Conservation (phyloP, 495 filamentous ascomycete genomes). For the Aspergillus homomorphus region DNA sequence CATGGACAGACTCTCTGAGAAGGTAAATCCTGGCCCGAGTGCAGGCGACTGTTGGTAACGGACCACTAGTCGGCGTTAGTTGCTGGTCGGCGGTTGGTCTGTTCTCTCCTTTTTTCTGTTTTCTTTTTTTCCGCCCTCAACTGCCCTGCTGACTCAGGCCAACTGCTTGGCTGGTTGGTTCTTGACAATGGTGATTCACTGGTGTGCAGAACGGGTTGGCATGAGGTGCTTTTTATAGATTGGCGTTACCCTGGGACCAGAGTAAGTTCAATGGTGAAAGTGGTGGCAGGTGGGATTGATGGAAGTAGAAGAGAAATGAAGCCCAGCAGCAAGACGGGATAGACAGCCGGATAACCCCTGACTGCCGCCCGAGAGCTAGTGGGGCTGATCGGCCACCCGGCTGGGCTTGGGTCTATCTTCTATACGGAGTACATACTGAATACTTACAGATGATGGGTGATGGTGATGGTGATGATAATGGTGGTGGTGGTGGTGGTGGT, state of each 20-base stretch:
- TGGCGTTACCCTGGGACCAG: not conserved
- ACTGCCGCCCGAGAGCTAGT: not conserved
- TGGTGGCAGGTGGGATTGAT: not conserved
- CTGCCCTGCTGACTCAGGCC: not conserved
- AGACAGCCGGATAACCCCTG: not conserved
- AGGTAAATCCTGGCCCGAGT: not conserved
- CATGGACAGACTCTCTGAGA: not conserved
- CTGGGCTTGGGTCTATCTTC: not conserved
- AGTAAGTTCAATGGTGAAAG: not conserved
- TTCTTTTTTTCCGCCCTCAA: not conserved
- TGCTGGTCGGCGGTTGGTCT: not conserved
- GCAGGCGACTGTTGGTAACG: not conserved
- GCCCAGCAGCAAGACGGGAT: not conserved
- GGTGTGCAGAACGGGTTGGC: not conserved
- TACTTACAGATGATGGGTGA: not conserved
- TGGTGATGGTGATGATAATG: not conserved
- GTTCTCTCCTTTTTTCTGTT: not conserved
- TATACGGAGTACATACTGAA: no score
- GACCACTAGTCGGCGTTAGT: not conserved
- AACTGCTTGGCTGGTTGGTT: not conserved
- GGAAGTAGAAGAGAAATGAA: not conserved
- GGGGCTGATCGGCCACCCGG: not conserved
- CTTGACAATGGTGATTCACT: not conserved
- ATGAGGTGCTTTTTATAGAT: not conserved
- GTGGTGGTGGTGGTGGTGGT: not conserved